These are phyloP conservation scores for Yarrowia sp. DNA, from an alignment of 805 yeast genomes.

Conservation along the genomic window DNA sequence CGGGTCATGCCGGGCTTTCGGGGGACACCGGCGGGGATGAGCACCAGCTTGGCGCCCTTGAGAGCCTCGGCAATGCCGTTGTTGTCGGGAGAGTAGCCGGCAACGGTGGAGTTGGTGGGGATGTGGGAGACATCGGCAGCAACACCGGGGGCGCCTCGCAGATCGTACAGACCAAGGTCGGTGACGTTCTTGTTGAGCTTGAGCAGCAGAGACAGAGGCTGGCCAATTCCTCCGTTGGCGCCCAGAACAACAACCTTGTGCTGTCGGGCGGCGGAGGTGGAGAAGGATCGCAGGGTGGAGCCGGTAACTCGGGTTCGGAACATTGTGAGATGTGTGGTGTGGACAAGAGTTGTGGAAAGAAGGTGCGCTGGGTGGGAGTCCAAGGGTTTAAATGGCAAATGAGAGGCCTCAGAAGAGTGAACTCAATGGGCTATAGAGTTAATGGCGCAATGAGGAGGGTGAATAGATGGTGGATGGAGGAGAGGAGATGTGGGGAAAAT, in stretches of 20 bases:
- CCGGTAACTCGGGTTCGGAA: conserved; percentile 38
- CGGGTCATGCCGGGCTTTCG: conserved; percentile 96
- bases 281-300: conserved; percentile 38
- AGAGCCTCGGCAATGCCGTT: conserved; percentile 73
- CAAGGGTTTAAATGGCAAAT: conserved; percentile 18
- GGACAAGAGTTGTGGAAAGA: not conserved
- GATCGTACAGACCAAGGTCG: conserved; percentile 81
- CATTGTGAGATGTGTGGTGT: conserved; percentile 6
- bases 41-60: conserved; percentile 80
- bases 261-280: conserved; percentile 39
- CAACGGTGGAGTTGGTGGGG: conserved; percentile 67
- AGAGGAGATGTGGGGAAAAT: no score
- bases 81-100: conserved; percentile 67
- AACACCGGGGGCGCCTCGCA: conserved; percentile 84
- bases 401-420: not conserved
- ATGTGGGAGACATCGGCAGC: conserved; percentile 89
- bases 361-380: not conserved
- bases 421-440: not conserved
- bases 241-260: conserved; percentile 66
- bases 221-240: conserved; percentile 95
- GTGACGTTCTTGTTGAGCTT: conserved; percentile 69
- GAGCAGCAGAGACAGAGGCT: conserved; percentile 82
- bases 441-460: not conserved
- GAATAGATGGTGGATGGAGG: no score
- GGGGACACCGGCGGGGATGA: conserved; percentile 92